phyloP scores from a whole-genome alignment of 2,329 filamentous ascomycete genomes.

The Aurifilum marmelostoma region DNA sequence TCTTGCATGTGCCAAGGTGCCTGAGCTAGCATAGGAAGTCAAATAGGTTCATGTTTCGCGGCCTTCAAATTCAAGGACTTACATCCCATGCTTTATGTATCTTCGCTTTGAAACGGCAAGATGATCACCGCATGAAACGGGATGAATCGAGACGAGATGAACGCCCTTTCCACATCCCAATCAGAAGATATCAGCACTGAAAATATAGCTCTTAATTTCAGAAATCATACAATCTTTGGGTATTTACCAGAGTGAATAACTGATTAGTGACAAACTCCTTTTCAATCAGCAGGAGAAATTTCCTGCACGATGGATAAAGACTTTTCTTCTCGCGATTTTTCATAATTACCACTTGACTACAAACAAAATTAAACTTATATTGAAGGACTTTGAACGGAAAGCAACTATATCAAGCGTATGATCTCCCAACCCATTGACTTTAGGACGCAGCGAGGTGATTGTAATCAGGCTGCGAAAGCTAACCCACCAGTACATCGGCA shows the following conservation, averaged over 20 bases:
- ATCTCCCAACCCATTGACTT: background rate
- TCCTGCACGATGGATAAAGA: background rate
- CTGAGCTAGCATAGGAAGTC: background rate
- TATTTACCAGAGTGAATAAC: background rate
- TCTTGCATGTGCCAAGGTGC: background rate
- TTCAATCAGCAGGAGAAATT: background rate
- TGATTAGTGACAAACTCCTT: background rate
- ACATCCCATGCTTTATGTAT: background rate
- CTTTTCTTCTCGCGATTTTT: background rate
- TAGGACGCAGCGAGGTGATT: background rate
- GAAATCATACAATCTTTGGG: background rate
- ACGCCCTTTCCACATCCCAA: background rate
- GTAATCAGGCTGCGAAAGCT: no score
- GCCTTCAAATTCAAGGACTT: background rate
- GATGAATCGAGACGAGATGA: background rate
- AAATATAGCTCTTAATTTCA: no score
- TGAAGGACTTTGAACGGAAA: background rate
- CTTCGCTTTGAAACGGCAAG: background rate
- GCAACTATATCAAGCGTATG: background rate
- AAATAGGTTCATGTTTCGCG: background rate
- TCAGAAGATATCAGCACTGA: background rate
- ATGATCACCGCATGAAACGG: background rate
- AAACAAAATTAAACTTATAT: background rate
- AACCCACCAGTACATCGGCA: no score
- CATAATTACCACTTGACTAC: background rate